Evolutionary conservation across 495 filamentous ascomycete genomes (phyloP).

Genomic region (Margaritispora aquatica): DNA sequence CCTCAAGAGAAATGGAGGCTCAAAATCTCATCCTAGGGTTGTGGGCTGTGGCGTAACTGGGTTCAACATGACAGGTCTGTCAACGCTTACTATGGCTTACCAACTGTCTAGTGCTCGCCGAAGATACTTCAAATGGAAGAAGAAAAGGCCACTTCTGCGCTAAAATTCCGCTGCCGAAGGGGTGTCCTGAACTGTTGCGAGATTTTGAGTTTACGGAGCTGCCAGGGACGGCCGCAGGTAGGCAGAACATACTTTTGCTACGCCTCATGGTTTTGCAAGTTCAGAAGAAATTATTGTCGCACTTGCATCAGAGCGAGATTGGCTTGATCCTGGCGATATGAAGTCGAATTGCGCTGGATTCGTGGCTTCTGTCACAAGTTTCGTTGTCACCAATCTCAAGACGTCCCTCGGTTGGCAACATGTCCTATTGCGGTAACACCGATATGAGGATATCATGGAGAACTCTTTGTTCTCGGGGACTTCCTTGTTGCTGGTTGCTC

Average conservation of each 20-base stretch:
- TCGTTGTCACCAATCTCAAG: too few relatives aligned
- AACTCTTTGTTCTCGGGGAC: neutral
- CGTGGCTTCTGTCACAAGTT: too few relatives aligned
- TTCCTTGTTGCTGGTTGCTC: neutral
- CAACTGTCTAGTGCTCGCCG: neutral
- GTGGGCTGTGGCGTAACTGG: neutral
- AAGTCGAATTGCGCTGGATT: too few relatives aligned
- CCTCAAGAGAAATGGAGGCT: neutral
- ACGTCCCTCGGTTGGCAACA: too few relatives aligned
- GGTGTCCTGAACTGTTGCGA: neutral
- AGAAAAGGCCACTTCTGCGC: neutral
- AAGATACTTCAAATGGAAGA: neutral
- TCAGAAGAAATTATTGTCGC: neutral
- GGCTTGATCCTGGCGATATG: neutral
- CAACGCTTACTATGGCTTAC: neutral
- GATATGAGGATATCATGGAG: neutral
- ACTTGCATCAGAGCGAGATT: neutral
- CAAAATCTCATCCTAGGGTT: neutral
- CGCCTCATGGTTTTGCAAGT: neutral
- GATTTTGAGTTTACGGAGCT: neutral
- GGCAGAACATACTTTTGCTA: neutral
- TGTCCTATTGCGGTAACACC: neutral
- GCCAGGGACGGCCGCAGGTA: neutral
- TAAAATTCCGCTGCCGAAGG: neutral
- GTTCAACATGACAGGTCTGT: neutral